Percentiles rank a stretch among this genome's conserved stretches.
Evolutionary conservation across 192 early-diverging fungal species (phyloP).

Genomic region (Martensiomyces pterosporus): DNA sequence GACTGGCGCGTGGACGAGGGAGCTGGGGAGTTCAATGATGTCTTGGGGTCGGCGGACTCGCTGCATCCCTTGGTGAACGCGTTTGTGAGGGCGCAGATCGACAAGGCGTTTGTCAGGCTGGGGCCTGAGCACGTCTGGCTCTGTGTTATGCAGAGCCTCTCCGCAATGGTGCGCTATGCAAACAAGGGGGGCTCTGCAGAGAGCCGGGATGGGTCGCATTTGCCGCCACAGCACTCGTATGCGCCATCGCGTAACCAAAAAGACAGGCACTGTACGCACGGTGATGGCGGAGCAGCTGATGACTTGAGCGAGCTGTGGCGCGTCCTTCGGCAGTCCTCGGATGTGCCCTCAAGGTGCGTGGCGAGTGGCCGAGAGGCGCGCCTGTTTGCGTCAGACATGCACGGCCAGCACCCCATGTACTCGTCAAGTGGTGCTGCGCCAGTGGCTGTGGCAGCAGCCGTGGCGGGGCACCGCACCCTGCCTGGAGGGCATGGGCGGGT

Average conservation of each 20-base stretch:
- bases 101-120: constrained; percentile 17
- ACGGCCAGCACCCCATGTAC: constrained; percentile 31
- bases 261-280: neutral
- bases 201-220: no score
- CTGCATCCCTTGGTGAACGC: constrained; percentile 38
- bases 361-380: constrained; percentile 25
- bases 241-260: no score
- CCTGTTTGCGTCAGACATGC: constrained; percentile 26
- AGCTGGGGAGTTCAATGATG: constrained; percentile 41
- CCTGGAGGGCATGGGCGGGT: neutral
- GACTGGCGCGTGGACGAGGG: constrained; percentile 34
- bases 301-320: constrained; percentile 25
- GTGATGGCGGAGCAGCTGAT: neutral
- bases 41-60: constrained; percentile 17
- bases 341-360: constrained; percentile 6
- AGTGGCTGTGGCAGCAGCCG: constrained; percentile 38
- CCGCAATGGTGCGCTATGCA: constrained; percentile 24
- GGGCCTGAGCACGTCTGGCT: constrained; percentile 44
- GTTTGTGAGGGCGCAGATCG: constrained; percentile 33
- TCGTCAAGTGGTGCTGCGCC: constrained; percentile 30
- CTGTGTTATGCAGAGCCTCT: constrained; percentile 27
- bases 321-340: constrained; percentile 25
- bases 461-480: constrained; percentile 4
- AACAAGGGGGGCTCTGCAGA: no score
- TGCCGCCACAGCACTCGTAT: no score